phyloP scores from a whole-genome alignment of 495 filamentous ascomycete genomes.

The Neurospora sp. region DNA sequence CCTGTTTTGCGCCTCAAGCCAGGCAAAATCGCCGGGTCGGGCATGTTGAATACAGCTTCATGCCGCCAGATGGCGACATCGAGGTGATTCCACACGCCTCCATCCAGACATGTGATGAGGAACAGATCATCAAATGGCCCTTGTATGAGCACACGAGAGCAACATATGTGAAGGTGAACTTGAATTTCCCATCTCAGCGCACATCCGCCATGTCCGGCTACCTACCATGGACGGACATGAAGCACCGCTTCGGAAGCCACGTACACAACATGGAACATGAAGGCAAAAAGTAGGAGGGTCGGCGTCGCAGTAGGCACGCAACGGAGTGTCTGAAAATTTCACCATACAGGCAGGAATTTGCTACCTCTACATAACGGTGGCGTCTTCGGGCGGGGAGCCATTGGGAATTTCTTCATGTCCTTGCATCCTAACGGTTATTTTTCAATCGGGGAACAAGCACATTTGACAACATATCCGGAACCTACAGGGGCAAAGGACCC shows the following conservation, averaged over 20 bases:
- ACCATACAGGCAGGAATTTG: not conserved
- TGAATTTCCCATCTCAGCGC: not conserved
- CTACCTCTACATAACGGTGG: no score
- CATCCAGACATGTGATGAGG: not conserved
- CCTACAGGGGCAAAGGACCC: not conserved
- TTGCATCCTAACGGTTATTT: not conserved
- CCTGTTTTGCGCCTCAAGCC: not conserved
- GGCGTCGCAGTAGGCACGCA: no score
- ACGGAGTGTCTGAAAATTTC: no score
- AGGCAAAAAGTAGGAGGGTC: no score
- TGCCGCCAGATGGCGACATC: not conserved
- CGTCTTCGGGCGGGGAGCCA: no score
- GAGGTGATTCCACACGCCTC: not conserved
- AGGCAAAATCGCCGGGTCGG: not conserved
- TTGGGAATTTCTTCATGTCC: not conserved
- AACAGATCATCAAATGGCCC: not conserved
- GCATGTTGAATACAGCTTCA: not conserved
- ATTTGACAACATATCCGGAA: not conserved
- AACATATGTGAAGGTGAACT: no score
- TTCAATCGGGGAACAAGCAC: not conserved
- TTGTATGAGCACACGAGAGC: not conserved
- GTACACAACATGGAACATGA: not conserved
- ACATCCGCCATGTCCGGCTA: not conserved
- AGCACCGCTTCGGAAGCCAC: not conserved
- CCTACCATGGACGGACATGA: not conserved